These are phyloP conservation scores for Botrytis deweyae DNA, from an alignment of 2,329 filamentous ascomycete species.

Conservation along the genomic window DNA sequence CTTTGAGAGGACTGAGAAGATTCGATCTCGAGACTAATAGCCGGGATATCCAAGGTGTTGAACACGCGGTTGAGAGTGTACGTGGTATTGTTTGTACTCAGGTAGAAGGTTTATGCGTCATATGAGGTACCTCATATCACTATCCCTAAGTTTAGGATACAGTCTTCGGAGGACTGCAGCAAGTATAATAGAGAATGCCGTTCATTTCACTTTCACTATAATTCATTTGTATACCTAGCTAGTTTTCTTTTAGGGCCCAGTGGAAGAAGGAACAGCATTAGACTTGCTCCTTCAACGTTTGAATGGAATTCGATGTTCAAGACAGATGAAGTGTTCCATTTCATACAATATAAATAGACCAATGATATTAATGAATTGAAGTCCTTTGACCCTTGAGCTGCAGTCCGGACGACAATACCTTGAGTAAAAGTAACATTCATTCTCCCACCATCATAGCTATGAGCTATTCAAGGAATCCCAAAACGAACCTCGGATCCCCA, in stretches of 20 bases:
- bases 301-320: neutral
- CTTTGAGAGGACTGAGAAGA: neutral
- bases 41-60: neutral
- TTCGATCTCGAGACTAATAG: constrained; percentile 6
- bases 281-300: neutral
- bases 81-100: constrained; percentile 1
- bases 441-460: neutral
- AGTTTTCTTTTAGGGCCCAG: neutral
- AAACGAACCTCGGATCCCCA: neutral
- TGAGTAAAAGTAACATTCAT: neutral
- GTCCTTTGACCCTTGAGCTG: neutral
- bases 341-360: neutral
- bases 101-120: no score
- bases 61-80: neutral
- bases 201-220: neutral
- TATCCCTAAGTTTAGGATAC: neutral
- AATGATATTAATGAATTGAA: neutral
- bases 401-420: neutral
- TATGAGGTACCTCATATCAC: neutral
- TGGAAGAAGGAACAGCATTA: neutral
- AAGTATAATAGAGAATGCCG: neutral
- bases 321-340: neutral
- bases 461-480: neutral
- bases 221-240: neutral
- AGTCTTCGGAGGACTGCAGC: no score